Evolutionary conservation across 2,329 filamentous ascomycete species (phyloP), one percentile per base, ranked within the genome.

Genomic region (Xylariaceae sp.): DNA sequence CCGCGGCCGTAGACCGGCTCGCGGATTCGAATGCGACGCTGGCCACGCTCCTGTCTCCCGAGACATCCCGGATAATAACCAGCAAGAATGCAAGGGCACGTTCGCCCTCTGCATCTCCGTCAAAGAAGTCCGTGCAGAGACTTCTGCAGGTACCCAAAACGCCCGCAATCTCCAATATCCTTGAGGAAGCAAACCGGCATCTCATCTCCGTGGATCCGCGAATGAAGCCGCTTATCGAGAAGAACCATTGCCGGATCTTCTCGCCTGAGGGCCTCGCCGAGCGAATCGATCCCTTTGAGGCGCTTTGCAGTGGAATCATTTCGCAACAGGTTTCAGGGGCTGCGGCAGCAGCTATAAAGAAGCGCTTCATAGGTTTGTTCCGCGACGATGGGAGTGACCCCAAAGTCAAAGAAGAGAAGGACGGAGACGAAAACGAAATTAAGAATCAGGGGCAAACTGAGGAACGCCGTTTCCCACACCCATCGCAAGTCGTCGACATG

Each of bases 291-390:
- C 94, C 94, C 0, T 99, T 97, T 70, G 87, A 88, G 67, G 87
- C 85, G 59, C 80, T 99, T 39, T 82, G 85, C 45, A 92, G 88
- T 73, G 89, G 92, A 55, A 97, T 99, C 71, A 96, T 97, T 68
- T 92, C 90, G 56, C 94, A 97, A 75, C 94, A 99, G 77, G 93
- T 99, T 17, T 96, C 92, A 0, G 92, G 93, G 15, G 91, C 92
- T 4, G 94, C 94, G 0, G 94, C 94, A 10, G 88, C 85, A 66
- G 89, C 89, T 4, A 97, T 99, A 76, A 92, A 93, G 73, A 83
- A 82, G 53, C 93, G 90, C 64, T 97, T 97, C 72, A 76, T 96
- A 17, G 80, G 78, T 1, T 76, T 97, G 4, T 97, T 96, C 73
- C 67, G 69, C 15, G 68, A 70, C 50, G 68, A 69, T 55, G 63